Evolutionary conservation across 1,284 basidiomycete genomes (phyloP), one percentile per base, ranked within the genome.

Genomic region (Peniophora sp.): DNA sequence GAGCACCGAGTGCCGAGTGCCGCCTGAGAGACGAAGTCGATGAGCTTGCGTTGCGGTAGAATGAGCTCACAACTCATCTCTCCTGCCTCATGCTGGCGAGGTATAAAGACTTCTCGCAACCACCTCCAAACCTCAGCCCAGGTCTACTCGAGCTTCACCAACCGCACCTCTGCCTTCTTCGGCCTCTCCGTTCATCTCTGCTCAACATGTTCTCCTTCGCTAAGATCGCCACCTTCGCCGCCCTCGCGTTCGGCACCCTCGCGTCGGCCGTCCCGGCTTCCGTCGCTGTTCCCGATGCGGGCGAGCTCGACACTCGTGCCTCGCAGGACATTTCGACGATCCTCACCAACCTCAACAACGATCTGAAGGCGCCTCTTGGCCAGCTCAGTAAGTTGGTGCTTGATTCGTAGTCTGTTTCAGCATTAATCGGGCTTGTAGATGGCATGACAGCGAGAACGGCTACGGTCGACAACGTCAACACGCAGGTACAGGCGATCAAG

Each of bases 161-260:
- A 32, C 27, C 27, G 27, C 27, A 32, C 27, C 27, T 5, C 27
- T 6, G 27, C 12, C 27, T 12, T 32, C 5, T 6, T 32, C 27
- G 27, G 27, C 27, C 39, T 41, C 39, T 41, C 20, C 5, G n/a
- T 16, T 41, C 39, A 5, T 41, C 39, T 6, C 20, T 22, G 8
- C n/a, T 41, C 39, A 41, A 22, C 39, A 41, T 41, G 39, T 41
- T 41, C 39, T 41, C 39, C 39, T 41, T 41, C 39, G 39, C 39
- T 16, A 41, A 41, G 39, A 41, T 41, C 39, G 39, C 39, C 20
- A 41, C 39, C 39, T n/a, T 41, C 39, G 39, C 39, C 39, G 39
- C 39, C 39, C n/a, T 41, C 39, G 39, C 39, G 8, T 41, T 41
- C 16, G 39, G 39, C 39, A 41, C 39, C 39, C 5, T 41, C 39